Evolutionary conservation across 352 stramenopile genomes (phyloP), one percentile per base, ranked within the genome.

Genomic region (Pythium graminicola): DNA sequence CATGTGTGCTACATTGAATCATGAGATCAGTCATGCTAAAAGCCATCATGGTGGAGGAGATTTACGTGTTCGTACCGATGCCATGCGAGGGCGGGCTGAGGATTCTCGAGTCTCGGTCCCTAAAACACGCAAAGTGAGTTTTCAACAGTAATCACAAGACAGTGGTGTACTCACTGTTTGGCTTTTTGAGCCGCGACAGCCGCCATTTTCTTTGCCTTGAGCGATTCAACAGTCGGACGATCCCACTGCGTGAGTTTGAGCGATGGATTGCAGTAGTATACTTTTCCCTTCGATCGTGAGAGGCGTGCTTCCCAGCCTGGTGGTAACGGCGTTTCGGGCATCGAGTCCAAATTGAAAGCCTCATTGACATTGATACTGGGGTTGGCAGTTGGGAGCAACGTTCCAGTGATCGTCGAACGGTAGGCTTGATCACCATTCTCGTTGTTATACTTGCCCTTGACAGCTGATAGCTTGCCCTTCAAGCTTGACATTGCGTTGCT

Each of bases 381-480:
- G 8, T 24, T 61, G 6, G 32, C 19, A 8, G 46, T 28, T 4
- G 60, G 60, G 0, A 54, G 48, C 29, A 67, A 23, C 2, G 60
- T 42, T 1, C 52, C 52, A 24, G 4, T 42, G 19, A 67, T 61
- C 16, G 38, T 60, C 11, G 54, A 41, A 20, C 60, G 54, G 26
- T 47, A 57, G 3, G 22, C 51, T 19, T 47, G 20, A 13, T 56
- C 49, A 10, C 49, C 59, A 17, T 77, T 62, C 26, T 85, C 73
- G 13, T 69, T 71, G 43, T 89, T 86, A 54, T 93, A 93, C 51
- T 93, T 93, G 20, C 76, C 80, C 57, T 90, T 90, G 11, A 91
- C 75, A 41, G 76, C 80, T 3, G 71, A 72, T 13, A 93, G 65
- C 40, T 71, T 76, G 23, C 65, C 82, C 45, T 89, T 90, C 38